Evolutionary conservation across 371 early-diverging fungal genomes (phyloP).

Genomic region (Coemansia sp.): DNA sequence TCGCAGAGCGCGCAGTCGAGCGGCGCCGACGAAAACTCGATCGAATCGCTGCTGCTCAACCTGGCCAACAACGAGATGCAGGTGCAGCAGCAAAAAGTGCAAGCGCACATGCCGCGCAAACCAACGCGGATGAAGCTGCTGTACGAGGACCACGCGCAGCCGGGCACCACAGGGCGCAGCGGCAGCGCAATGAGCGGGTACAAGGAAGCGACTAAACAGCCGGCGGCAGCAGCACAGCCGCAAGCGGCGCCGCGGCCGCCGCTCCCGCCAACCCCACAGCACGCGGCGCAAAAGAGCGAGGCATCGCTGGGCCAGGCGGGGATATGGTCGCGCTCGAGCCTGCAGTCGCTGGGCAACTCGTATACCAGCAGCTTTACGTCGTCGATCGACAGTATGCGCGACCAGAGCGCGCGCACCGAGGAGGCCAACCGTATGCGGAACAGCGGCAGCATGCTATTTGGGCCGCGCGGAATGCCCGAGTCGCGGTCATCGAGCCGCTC

Average conservation of each 20-base stretch:
- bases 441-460: constrained; percentile 50
- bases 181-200: constrained; percentile 16
- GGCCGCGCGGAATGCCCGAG: constrained; percentile 49
- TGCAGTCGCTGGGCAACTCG: constrained; percentile 1
- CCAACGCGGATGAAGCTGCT: constrained; percentile 50
- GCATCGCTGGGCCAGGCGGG: constrained; percentile 30
- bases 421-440: constrained; percentile 20
- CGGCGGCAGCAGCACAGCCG: neutral
- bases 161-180: constrained; percentile 26
- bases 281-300: constrained; percentile 12
- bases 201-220: constrained; percentile 1
- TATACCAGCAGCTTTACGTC: constrained; percentile 36
- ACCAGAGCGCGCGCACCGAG: constrained; percentile 36
- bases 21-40: constrained; percentile 24
- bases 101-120: constrained; percentile 44
- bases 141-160: constrained; percentile 43
- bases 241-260: neutral
- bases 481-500: constrained; percentile 34
- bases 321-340: constrained; percentile 26
- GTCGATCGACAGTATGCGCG: constrained; percentile 50
- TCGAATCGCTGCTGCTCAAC: constrained; percentile 47
- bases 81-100: constrained; percentile 49
- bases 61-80: constrained; percentile 52
- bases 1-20: neutral
- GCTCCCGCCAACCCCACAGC: constrained; percentile 11